Base-by-base conservation (phyloP, 1,284 basidiomycete genomes). In the Apiotrichum siamense region DNA sequence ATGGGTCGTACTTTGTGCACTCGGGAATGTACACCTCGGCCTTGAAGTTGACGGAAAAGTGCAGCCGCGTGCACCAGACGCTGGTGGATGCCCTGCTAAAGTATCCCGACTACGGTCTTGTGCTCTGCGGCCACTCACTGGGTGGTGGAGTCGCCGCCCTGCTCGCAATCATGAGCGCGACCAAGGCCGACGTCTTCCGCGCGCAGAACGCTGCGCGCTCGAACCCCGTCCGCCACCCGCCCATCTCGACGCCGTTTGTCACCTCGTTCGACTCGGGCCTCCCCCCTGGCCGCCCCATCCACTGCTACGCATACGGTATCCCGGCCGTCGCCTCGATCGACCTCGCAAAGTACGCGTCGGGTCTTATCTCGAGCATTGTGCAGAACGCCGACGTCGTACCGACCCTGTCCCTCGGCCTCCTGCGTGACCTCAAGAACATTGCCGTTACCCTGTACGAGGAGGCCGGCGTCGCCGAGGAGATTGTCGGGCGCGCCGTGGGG, bases 1-100 rank as follows among this genome's bases (percentile, higher is more conserved):
- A 66, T 12, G 73, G 54, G 3, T 57, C 60, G 1, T 78, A 78
- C 61, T 70, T 72, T 38, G 77, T 76, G 20, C 78, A 79, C 53
- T 63, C 69, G n/a, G 78, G 78, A 23, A 79, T 79, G 77, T 70
- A 74, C 54, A 58, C 73, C 45, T 74, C 75, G 2, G 77, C 78
- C 2, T 60, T 69, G 7, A 63, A 69, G 32, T 64, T 79, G 21
- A 70, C 69, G 31, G 63, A 62, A 20, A 66, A 67, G 50, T 64
- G 66, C 17, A 73, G 73, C 24, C 75, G 70, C 0, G 76, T 79
- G 0, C 76, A 77, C 61, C 67, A 75, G 51, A 75, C 73, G 25
- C 62, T 79, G 10, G 58, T 64, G 4, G 57, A 69, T 6, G 77
- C 77, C 0, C 59, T 79, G 9, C 58, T 63, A 15, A 55, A 68